Evolutionary conservation across 768 basidiomycete species (phyloP).

Genomic region (Collybiopsis confluens): DNA sequence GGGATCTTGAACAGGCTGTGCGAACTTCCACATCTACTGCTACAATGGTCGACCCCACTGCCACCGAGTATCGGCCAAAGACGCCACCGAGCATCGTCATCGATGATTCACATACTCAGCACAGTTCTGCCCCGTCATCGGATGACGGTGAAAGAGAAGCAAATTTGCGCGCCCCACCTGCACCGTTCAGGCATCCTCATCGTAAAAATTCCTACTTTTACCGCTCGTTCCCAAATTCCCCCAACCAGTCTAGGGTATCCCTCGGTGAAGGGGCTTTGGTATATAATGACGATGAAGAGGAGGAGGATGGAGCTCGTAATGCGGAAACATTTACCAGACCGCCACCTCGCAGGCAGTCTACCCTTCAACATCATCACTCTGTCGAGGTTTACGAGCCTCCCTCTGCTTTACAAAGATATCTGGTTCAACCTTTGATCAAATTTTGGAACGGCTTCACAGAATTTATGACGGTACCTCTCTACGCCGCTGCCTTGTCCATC

Average conservation of each 20-base stretch:
- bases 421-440: slow-evolving; percentile 1
- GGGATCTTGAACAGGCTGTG: background rate
- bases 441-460: slow-evolving; percentile 44
- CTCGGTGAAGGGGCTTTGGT: slow-evolving; percentile 23
- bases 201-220: slow-evolving; percentile 39
- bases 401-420: background rate
- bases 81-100: slow-evolving; percentile 8
- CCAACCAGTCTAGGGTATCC: slow-evolving; percentile 32
- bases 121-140: background rate
- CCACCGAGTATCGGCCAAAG: background rate
- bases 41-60: background rate
- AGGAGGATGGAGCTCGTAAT: slow-evolving; percentile 12
- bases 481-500: slow-evolving; percentile 72
- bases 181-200: background rate
- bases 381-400: background rate
- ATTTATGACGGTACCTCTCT: slow-evolving; percentile 89
- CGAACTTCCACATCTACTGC: background rate
- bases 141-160: background rate
- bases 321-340: background rate
- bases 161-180: background rate
- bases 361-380: background rate
- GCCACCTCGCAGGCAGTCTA: background rate
- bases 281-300: slow-evolving; percentile 18
- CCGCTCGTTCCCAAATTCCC: slow-evolving; percentile 65
- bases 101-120: background rate